These are phyloP conservation scores for Thraustochytrium striatum DNA, from an alignment of 352 stramenopile species.

Conservation along the genomic window DNA sequence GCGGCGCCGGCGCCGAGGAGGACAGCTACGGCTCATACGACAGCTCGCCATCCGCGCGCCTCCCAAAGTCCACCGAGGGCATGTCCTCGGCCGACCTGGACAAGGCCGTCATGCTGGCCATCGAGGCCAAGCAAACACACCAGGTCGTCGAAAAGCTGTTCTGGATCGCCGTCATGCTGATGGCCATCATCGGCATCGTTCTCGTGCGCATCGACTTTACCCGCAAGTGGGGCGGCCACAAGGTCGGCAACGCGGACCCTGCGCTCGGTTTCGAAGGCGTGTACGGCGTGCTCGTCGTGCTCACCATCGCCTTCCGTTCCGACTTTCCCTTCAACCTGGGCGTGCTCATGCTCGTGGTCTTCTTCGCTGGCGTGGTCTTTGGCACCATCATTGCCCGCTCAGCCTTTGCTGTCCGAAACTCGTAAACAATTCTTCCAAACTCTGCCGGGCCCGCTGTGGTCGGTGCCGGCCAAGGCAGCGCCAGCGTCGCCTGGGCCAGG, in stretches of 20 bases:
- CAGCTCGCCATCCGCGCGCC: background rate
- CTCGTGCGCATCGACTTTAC: constrained; percentile 46
- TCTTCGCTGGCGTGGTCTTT: constrained; percentile 49
- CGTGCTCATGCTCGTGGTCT: constrained; percentile 46
- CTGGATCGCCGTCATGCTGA: constrained; percentile 29
- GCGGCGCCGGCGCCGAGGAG: background rate
- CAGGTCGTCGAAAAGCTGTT: constrained; percentile 46
- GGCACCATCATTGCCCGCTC: constrained; percentile 34
- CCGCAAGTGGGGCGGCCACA: constrained; percentile 28
- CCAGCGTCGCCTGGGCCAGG: no score
- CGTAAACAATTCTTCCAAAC: background rate
- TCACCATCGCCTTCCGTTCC: constrained; percentile 46
- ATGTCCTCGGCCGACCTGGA: constrained; percentile 34
- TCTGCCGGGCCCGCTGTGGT: no score
- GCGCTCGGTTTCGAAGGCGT: constrained; percentile 46
- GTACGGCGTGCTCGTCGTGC: constrained; percentile 26
- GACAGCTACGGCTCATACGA: background rate
- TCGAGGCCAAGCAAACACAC: constrained; percentile 40
- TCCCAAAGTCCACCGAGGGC: constrained; percentile 4
- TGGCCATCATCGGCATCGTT: constrained; percentile 35
- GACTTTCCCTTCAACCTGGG: constrained; percentile 49
- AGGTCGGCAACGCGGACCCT: constrained; percentile 36
- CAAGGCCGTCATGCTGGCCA: constrained; percentile 42
- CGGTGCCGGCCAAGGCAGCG: no score
- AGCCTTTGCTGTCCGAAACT: constrained; percentile 17